A percentile compares a stretch with the other conserved stretches of the same genome.
phyloP scores from a whole-genome alignment of 345 rosid genomes.

The Salix suchowensis region DNA sequence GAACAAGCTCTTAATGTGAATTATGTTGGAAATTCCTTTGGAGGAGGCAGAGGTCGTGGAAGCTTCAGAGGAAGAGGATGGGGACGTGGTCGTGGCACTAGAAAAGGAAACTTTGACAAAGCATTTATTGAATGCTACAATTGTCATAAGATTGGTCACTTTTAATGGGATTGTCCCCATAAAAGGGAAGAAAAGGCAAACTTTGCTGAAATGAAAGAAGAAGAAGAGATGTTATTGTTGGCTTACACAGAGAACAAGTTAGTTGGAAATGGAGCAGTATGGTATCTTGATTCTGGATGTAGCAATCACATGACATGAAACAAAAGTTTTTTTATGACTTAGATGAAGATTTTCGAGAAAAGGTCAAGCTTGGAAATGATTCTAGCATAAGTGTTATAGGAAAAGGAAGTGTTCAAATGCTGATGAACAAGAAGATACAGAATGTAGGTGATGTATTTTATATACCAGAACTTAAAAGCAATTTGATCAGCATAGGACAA shows the following conservation, averaged over 20 bases:
- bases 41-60: background rate
- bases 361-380: constrained; percentile 7
- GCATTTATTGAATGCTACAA: background rate
- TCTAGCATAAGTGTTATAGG: background rate
- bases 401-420: background rate
- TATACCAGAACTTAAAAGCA: background rate
- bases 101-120: background rate
- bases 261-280: background rate
- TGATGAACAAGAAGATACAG: background rate
- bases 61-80: background rate
- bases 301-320: constrained; percentile 12
- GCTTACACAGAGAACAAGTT: too few species aligned
- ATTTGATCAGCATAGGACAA: background rate
- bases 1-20: background rate
- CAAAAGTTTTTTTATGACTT: background rate
- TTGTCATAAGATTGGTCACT: background rate
- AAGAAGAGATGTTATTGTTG: background rate
- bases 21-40: background rate
- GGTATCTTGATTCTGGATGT: constrained; percentile 14
- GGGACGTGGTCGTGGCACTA: background rate
- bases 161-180: background rate
- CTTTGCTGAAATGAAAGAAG: background rate
- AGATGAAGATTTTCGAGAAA: background rate
- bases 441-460: background rate
- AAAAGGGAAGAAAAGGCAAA: background rate